A percentile compares a stretch with the other conserved stretches of the same genome.
Evolutionary conservation across 768 basidiomycete genomes (phyloP).

Genomic region (Boletus barrowsii): DNA sequence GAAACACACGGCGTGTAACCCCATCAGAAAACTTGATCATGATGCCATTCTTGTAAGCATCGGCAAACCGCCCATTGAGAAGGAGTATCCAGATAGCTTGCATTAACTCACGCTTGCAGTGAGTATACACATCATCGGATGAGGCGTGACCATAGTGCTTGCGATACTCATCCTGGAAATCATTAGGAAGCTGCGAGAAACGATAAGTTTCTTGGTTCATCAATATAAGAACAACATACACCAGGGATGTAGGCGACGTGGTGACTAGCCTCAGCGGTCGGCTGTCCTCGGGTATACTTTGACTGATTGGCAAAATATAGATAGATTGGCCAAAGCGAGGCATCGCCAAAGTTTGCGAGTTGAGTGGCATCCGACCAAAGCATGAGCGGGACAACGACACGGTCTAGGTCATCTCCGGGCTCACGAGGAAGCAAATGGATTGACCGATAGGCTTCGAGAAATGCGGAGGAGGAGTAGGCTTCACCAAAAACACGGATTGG

Average conservation of each 20-base stretch:
- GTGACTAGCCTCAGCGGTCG: neutral
- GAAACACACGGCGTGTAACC: constrained; percentile 5
- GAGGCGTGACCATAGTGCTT: neutral
- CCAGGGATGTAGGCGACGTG: neutral
- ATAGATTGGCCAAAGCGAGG: neutral
- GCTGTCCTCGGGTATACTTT: neutral
- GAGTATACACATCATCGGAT: neutral
- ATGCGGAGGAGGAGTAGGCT: neutral
- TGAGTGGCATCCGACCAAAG: neutral
- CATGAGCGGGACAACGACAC: neutral
- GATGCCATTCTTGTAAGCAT: constrained; percentile 15
- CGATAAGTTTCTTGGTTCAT: too few relatives aligned
- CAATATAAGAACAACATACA: neutral
- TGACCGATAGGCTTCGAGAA: neutral
- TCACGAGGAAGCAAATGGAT: neutral
- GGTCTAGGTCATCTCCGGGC: neutral
- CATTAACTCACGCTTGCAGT: constrained; percentile 19
- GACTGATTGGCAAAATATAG: neutral
- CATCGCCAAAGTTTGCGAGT: neutral
- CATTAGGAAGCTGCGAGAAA: neutral
- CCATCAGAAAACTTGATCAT: constrained; percentile 14
- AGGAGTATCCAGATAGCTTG: constrained; percentile 15
- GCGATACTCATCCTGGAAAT: neutral
- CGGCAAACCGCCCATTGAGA: constrained; percentile 13
- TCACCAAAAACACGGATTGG: neutral